phyloP scores from a whole-genome alignment of 176 grass and related monocot genomes.

The Pontederia crassipes region DNA sequence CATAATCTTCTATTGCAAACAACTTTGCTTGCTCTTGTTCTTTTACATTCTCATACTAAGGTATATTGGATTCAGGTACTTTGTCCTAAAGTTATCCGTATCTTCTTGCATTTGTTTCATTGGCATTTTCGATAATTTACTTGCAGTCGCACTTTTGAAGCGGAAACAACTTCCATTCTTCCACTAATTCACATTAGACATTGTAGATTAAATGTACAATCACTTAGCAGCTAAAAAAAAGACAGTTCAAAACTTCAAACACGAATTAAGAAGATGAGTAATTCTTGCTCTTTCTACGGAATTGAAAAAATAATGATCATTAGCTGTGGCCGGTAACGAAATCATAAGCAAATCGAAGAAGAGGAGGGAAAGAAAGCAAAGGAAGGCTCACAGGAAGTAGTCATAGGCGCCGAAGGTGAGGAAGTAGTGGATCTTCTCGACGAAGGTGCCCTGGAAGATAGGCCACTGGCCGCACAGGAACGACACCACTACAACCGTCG shows the following conservation, averaged over 20 bases:
- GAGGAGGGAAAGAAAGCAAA: neutral
- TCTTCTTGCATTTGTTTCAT: too few relatives aligned
- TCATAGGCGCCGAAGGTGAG: conserved; percentile 85
- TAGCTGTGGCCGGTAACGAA: neutral
- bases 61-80: too few relatives aligned
- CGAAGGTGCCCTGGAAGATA: conserved; percentile 95
- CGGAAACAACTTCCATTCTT: neutral
- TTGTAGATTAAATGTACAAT: neutral
- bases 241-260: too few relatives aligned
- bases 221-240: neutral
- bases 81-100: too few relatives aligned
- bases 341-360: neutral
- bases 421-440: conserved; percentile 78
- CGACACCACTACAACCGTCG: conserved; percentile 72
- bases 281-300: too few relatives aligned
- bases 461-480: conserved; percentile 98
- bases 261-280: too few relatives aligned
- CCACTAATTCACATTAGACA: neutral
- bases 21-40: neutral
- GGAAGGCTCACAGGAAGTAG: conserved; percentile 60
- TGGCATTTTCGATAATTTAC: too few relatives aligned
- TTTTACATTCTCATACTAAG: too few relatives aligned
- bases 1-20: neutral
- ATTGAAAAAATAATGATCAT: too few relatives aligned
- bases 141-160: too few relatives aligned